Evolutionary conservation across 495 filamentous ascomycete species (phyloP).

Genomic region (Staphylotrichum tortipilum): DNA sequence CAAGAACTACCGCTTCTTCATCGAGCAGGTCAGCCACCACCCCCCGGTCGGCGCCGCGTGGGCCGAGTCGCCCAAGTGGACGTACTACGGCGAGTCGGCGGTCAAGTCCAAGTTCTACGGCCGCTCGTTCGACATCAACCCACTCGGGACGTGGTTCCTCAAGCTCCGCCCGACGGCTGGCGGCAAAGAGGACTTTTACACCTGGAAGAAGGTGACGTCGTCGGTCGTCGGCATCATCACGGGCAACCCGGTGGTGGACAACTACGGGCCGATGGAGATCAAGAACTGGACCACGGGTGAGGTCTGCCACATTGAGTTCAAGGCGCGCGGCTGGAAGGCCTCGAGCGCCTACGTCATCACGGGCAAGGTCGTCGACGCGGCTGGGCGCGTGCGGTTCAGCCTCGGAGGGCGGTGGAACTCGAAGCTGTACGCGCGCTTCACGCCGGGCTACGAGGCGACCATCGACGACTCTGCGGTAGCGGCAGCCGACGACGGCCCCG

Average conservation of each 20-base stretch:
- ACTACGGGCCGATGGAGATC: constrained; percentile 95
- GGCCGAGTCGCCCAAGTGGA: constrained; percentile 90
- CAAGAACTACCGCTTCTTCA: constrained; percentile 95
- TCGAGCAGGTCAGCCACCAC: constrained; percentile 98
- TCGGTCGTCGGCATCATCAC: constrained; percentile 98
- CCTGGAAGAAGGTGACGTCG: constrained; percentile 98
- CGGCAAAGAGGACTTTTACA: constrained; percentile 78
- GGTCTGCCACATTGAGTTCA: constrained; percentile 85
- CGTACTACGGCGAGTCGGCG: constrained; percentile 95
- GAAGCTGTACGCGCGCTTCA: constrained; percentile 88
- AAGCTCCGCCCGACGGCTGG: constrained; percentile 70
- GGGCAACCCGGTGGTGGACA: constrained; percentile 92
- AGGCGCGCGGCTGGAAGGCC: constrained; percentile 89
- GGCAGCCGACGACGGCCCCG: constrained; percentile 49
- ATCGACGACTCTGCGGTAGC: constrained; percentile 45
- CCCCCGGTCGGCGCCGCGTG: constrained; percentile 90
- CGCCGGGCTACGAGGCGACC: constrained; percentile 76
- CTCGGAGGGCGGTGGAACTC: constrained; percentile 96
- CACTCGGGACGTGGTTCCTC: constrained; percentile 94
- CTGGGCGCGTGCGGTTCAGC: constrained; percentile 70
- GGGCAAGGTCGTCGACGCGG: constrained; percentile 70
- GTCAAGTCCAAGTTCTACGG: constrained; percentile 97
- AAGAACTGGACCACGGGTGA: constrained; percentile 96
- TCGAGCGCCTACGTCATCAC: constrained; percentile 78
- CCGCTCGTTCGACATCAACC: constrained; percentile 94